phyloP scores from a whole-genome alignment of 129 eudicot species.

The Heracleum sosnowskyi region DNA sequence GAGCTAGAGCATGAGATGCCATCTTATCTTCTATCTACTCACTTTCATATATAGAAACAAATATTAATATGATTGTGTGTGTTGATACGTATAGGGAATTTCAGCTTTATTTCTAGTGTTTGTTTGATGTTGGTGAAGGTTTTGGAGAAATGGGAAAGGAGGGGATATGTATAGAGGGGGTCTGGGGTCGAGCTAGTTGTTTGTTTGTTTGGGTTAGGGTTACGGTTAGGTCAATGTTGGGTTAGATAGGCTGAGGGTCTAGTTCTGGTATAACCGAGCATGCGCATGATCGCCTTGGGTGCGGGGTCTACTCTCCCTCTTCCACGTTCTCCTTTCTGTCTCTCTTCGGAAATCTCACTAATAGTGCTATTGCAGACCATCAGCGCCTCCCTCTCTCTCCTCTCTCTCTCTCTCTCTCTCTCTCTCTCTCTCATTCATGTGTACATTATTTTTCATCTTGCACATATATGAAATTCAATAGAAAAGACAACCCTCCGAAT shows the following conservation, averaged over 20 bases:
- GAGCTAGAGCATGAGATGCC: constrained; percentile 17
- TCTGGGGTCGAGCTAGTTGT: no score
- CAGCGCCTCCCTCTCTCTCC: no score
- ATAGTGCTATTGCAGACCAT: background rate
- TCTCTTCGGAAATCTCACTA: background rate
- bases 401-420: no score
- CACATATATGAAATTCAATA: no score
- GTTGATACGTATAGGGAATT: background rate
- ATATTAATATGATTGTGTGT: background rate
- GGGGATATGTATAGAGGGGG: background rate
- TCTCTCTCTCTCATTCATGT: no score
- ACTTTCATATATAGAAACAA: background rate
- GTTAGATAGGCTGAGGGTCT: background rate
- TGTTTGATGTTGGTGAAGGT: constrained; percentile 35
- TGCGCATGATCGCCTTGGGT: background rate
- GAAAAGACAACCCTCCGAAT: no score
- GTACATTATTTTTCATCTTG: no score
- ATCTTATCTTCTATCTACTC: constrained; percentile 14
- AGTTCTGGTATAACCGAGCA: background rate
- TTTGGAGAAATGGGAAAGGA: constrained; percentile 26
- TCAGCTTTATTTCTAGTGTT: background rate
- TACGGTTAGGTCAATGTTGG: constrained; percentile 1
- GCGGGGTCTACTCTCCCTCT: background rate
- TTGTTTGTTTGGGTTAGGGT: constrained; percentile 1
- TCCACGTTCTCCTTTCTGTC: background rate